phyloP scores from a whole-genome alignment of 306 rosid genomes.

The Calophaca sinica region DNA sequence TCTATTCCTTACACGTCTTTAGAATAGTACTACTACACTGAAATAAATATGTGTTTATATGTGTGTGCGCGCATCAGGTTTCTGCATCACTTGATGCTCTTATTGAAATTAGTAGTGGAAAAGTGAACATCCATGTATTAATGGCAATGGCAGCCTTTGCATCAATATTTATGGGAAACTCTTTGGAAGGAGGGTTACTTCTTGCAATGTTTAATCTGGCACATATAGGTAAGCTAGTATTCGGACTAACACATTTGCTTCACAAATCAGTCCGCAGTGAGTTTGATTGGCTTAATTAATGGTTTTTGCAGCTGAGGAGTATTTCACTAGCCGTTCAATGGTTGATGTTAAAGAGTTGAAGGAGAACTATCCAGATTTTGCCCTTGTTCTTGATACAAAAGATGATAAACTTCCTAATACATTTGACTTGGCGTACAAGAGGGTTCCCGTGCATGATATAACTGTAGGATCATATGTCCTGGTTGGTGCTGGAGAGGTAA shows the following conservation, averaged over 20 bases:
- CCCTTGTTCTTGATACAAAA: constrained; percentile 78
- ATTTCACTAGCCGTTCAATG: constrained; percentile 91
- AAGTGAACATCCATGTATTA: constrained; percentile 89
- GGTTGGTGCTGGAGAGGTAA: constrained; percentile 95
- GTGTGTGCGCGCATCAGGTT: constrained; percentile 57
- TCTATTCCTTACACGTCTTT: not conserved
- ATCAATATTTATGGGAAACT: constrained; percentile 86
- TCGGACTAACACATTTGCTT: constrained; percentile 5
- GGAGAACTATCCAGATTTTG: constrained; percentile 94
- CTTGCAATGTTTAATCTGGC: constrained; percentile 97
- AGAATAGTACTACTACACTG: not conserved
- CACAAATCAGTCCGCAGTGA: not conserved
- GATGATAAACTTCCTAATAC: constrained; percentile 82
- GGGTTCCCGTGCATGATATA: constrained; percentile 87
- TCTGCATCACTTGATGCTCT: constrained; percentile 95
- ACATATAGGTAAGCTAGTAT: constrained; percentile 76
- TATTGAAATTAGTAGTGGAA: constrained; percentile 81
- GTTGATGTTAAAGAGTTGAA: constrained; percentile 90
- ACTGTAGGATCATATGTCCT: constrained; percentile 83
- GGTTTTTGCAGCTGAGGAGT: constrained; percentile 84
- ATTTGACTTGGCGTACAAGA: constrained; percentile 77
- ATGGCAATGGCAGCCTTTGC: constrained; percentile 99
- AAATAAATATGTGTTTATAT: constrained; percentile 1
- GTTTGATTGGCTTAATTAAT: constrained; percentile 44
- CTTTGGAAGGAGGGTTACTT: constrained; percentile 95